These are phyloP conservation scores for Solanum pimpinellifolium DNA, from an alignment of 257 asterid species.

Conservation along the genomic window DNA sequence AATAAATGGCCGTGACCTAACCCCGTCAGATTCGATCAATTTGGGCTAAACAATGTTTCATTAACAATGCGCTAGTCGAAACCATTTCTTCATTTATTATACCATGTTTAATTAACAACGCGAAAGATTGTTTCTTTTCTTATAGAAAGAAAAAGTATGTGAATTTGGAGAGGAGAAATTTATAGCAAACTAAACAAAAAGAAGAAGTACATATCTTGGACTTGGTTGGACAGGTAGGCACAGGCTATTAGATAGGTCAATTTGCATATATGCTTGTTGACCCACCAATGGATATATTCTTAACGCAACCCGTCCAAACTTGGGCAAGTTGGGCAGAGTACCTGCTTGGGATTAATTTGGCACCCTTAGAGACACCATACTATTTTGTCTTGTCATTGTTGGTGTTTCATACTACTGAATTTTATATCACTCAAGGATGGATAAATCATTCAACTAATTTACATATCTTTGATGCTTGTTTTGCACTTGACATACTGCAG, in stretches of 20 bases:
- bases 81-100: background rate
- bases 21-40: background rate
- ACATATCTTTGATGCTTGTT: slow-evolving; percentile 6
- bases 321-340: background rate
- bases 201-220: background rate
- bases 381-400: background rate
- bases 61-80: background rate
- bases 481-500: slow-evolving; percentile 63
- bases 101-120: background rate
- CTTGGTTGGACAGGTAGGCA: background rate
- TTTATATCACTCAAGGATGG: background rate
- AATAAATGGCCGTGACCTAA: background rate
- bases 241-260: background rate
- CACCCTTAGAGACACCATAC: background rate
- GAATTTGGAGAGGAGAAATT: background rate
- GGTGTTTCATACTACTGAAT: background rate
- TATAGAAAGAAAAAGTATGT: background rate
- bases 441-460: background rate
- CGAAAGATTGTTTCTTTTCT: background rate
- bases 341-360: background rate
- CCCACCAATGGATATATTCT: background rate
- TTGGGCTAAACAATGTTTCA: background rate
- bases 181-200: background rate
- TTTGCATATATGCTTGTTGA: background rate
- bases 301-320: background rate